Evolutionary conservation across 116 monocot genomes (phyloP), one percentile per base, ranked within the genome.

Genomic region (Zostera marina): DNA sequence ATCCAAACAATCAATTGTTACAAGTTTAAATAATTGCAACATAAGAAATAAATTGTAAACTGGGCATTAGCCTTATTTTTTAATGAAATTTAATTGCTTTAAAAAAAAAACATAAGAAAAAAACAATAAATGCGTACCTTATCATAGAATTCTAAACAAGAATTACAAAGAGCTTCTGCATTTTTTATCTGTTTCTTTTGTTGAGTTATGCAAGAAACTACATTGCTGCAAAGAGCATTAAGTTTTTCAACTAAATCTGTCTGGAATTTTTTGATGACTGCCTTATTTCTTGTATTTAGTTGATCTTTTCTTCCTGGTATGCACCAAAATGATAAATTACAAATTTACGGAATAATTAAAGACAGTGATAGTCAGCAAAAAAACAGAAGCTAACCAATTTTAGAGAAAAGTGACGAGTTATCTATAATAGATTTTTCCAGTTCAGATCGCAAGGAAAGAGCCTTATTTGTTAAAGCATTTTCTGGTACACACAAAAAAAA

Each of bases 371-470:
- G 2, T 14, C 8, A 55, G 9, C 3, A 20, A 22, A 43, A 21
- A 23, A 16, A 1, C 15, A 7, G 32, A 26, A 14, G n/a, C 7
- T n/a, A 76, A 89, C 98, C 86, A 59, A 98, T 80, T 70, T 83
- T 98, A 56, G 86, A 89, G 69, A 74, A 82, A 9, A 98, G 54
- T 22, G 70, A 79, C 46, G 72, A 48, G 77, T 98, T 98, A 19
- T 98, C 90, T 38, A 70, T 65, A 22, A 77, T 62, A 63, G 78
- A 80, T 53, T 89, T 96, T 70, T 96, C 96, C 61, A 96, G 74
- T 24, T 96, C 89, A 22, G 80, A 64, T 66, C 73, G 67, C 47
- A 98, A 66, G 17, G 66, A 72, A 69, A 66, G 83, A 7, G 90
- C 90, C 72, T 89, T 83, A 63, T 89, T 76, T 60, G 77, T 71